A percentile compares a stretch with the other conserved stretches of the same genome.
phyloP scores from a whole-genome alignment of 768 basidiomycete species.

The Calocera viscosa region DNA sequence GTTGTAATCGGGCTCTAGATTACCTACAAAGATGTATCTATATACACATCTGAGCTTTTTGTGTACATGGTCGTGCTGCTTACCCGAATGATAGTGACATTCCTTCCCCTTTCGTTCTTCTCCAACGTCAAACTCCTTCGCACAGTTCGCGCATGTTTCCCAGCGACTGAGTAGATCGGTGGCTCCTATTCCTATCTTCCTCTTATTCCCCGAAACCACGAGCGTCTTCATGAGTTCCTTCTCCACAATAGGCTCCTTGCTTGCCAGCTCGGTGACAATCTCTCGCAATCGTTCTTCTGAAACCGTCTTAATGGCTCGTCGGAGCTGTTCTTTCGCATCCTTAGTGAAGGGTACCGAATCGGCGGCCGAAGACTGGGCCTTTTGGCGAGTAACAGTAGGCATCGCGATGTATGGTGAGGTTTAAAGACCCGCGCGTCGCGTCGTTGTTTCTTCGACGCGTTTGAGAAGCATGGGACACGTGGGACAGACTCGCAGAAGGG shows the following conservation, averaged over 20 bases:
- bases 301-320: neutral
- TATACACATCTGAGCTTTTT: too few species aligned
- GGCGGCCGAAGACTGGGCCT: neutral
- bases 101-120: conserved; percentile 28
- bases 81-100: conserved; percentile 44
- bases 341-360: neutral
- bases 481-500: too few species aligned
- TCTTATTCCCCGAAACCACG: neutral
- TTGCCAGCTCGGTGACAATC: neutral
- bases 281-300: neutral
- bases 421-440: too few species aligned
- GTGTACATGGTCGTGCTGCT: conserved; percentile 13
- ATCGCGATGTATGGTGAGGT: neutral
- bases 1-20: conserved; percentile 32
- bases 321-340: neutral
- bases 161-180: conserved; percentile 19
- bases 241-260: neutral
- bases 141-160: conserved; percentile 38
- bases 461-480: too few species aligned
- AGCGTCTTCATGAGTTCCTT: neutral
- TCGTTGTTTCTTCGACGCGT: too few species aligned
- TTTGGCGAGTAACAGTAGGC: neutral
- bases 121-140: conserved; percentile 37
- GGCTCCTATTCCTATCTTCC: neutral
- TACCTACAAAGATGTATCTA: conserved; percentile 24